Percentiles rank a stretch among this genome's conserved stretches.
Conservation (phyloP, 2,329 filamentous ascomycete species). For the Onygena corvina region DNA sequence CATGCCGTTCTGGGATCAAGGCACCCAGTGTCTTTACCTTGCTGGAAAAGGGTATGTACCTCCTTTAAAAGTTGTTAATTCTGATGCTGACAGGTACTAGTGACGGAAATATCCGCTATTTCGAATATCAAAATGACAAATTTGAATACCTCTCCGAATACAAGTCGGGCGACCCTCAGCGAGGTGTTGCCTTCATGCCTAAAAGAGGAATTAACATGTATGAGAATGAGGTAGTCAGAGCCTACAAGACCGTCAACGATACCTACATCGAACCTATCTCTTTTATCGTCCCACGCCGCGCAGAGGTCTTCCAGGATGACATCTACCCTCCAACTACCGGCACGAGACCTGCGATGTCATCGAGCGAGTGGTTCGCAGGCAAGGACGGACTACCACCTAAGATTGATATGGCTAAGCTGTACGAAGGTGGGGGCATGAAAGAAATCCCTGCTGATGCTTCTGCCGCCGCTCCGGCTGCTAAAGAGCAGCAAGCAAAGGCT, state of each 20-base stretch:
- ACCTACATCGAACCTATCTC: conserved; percentile 90
- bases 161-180: conserved; percentile 90
- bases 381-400: conserved; percentile 77
- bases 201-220: conserved; percentile 93
- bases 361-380: conserved; percentile 73
- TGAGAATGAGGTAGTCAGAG: conserved; percentile 91
- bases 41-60: conserved; percentile 87
- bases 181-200: conserved; percentile 86
- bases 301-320: conserved; percentile 91
- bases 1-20: conserved; percentile 99
- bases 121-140: conserved; percentile 96
- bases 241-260: conserved; percentile 95
- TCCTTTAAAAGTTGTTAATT: background rate
- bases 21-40: conserved; percentile 86
- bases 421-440: conserved; percentile 68
- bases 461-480: conserved; percentile 35
- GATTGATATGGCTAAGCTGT: conserved; percentile 85
- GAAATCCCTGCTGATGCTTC: conserved; percentile 58
- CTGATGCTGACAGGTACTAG: conserved; percentile 35
- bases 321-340: conserved; percentile 85
- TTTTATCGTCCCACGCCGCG: conserved; percentile 87
- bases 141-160: conserved; percentile 96
- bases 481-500: conserved; percentile 20
- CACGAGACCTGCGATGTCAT: conserved; percentile 64
- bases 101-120: conserved; percentile 98